A percentile compares a stretch with the other conserved stretches of the same genome.
Evolutionary conservation across 352 stramenopile genomes (phyloP).

Genomic region (Globisporangium uncinulatum): DNA sequence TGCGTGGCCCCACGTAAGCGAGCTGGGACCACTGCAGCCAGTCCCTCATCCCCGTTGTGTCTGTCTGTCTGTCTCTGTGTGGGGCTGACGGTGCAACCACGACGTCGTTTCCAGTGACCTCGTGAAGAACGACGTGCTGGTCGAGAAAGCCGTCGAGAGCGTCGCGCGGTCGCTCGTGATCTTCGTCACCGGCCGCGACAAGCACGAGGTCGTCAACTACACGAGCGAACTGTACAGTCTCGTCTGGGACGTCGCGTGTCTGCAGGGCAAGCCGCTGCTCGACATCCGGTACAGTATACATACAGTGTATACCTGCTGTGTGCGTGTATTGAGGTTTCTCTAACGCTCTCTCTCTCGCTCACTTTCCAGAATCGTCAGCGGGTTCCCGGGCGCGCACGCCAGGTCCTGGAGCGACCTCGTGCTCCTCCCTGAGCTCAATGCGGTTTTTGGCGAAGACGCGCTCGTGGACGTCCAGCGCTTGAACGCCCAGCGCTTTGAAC

Average conservation of each 20-base stretch:
- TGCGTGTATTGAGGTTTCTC: too few relatives aligned
- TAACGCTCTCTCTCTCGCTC: background rate
- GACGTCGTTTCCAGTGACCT: constrained; percentile 20
- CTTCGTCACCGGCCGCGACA: constrained; percentile 51
- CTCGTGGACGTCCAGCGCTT: constrained; percentile 57
- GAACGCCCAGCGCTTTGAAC: constrained; percentile 57
- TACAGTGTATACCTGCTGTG: background rate
- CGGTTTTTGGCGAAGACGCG: constrained; percentile 58
- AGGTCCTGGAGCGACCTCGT: constrained; percentile 60
- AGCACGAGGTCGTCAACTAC: constrained; percentile 69
- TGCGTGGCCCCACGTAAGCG: constrained; percentile 2
- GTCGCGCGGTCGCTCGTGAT: constrained; percentile 48
- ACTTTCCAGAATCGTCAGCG: constrained; percentile 33
- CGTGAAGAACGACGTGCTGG: constrained; percentile 70
- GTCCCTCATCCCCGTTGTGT: too few relatives aligned
- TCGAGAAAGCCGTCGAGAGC: constrained; percentile 50
- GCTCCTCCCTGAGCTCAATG: constrained; percentile 54
- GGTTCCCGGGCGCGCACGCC: constrained; percentile 14
- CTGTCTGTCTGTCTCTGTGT: background rate
- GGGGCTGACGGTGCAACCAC: too few relatives aligned
- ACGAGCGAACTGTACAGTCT: constrained; percentile 70
- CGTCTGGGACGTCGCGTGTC: constrained; percentile 62
- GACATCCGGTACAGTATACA: constrained; percentile 39
- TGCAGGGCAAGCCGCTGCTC: constrained; percentile 46
- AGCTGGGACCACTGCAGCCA: too few relatives aligned